Evolutionary conservation across 768 basidiomycete species (phyloP).

Genomic region (Lactifluus pinguis): DNA sequence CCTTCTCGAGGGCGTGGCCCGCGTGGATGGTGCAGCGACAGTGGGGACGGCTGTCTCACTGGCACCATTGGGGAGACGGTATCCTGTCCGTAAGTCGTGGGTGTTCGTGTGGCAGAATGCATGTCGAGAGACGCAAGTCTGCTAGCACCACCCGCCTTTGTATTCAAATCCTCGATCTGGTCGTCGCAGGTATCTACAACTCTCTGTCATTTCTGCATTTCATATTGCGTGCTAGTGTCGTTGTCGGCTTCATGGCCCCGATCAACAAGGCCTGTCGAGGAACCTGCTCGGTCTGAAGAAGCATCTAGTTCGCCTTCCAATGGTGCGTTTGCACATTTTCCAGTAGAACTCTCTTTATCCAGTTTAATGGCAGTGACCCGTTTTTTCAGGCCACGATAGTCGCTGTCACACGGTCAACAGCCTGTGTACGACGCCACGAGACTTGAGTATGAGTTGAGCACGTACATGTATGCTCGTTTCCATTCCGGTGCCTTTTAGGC

Average conservation of each 20-base stretch:
- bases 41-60: background rate
- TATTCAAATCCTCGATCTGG: background rate
- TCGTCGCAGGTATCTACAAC: background rate
- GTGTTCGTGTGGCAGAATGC: background rate
- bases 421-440: background rate
- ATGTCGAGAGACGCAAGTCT: background rate
- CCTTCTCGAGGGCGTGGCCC: background rate
- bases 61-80: background rate
- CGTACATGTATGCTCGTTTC: slow-evolving; percentile 21
- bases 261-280: background rate
- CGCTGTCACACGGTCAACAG: slow-evolving; percentile 10
- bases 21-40: background rate
- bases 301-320: background rate
- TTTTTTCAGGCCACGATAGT: slow-evolving; percentile 19
- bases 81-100: too few relatives aligned
- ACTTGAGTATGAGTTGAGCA: background rate
- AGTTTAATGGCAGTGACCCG: slow-evolving; percentile 9
- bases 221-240: background rate
- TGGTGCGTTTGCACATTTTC: background rate
- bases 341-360: background rate
- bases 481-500: slow-evolving; percentile 16
- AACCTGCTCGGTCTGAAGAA: background rate
- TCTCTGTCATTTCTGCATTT: background rate
- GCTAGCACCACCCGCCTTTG: background rate
- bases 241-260: background rate